Evolutionary conservation across 345 rosid species (phyloP).

Genomic region (Eucalyptus curtisii): DNA sequence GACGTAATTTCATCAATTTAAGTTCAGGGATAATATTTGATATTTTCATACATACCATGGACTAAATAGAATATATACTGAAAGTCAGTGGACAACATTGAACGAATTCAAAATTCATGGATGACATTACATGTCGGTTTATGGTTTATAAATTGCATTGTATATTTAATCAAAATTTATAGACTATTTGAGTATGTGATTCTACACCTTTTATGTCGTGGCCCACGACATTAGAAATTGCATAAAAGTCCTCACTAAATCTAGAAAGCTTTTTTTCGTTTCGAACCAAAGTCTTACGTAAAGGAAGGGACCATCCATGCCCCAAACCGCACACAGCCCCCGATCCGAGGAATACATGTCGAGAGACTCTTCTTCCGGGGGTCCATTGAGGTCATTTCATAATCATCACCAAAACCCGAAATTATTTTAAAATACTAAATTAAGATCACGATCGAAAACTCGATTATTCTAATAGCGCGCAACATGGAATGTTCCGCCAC

Average conservation of each 20-base stretch:
- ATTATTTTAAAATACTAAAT: neutral
- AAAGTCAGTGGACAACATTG: fast-evolving
- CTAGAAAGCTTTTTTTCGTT: neutral
- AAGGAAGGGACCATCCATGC: neutral
- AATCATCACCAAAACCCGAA: neutral
- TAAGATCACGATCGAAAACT: neutral
- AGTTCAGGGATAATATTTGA: fast-evolving
- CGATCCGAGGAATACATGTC: neutral
- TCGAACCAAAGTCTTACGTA: neutral
- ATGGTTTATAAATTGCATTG: fast-evolving
- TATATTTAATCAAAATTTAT: too few relatives aligned
- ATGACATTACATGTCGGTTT: fast-evolving
- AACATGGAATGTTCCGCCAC: neutral
- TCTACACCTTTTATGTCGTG: neutral
- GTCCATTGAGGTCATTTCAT: neutral
- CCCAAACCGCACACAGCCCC: neutral
- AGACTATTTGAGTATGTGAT: fast-evolving
- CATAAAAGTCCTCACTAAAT: neutral
- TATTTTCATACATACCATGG: fast-evolving
- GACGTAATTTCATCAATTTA: fast-evolving
- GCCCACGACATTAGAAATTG: neutral
- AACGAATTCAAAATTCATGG: fast-evolving
- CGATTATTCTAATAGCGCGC: neutral
- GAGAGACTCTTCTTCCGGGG: neutral
- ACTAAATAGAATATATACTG: fast-evolving